Evolutionary conservation across 257 asterid genomes (phyloP).

Genomic region (Solanum medicagineum): DNA sequence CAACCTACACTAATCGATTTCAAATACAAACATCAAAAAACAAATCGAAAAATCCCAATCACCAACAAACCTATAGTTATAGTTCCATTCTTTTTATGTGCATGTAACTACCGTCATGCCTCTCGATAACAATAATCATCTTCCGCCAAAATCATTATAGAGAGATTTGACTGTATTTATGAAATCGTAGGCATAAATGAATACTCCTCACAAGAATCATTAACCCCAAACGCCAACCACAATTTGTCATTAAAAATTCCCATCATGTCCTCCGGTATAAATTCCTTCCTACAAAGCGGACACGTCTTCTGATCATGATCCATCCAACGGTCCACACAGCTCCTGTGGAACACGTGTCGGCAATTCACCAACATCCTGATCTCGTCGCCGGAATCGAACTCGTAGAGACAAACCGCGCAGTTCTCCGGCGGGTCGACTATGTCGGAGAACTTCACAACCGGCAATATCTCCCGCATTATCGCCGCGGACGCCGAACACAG

Average conservation of each 20-base stretch:
- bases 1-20: background rate
- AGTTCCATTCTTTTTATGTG: background rate
- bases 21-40: background rate
- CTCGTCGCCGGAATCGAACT: slow-evolving; percentile 1
- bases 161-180: background rate
- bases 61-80: background rate
- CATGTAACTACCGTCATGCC: background rate
- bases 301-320: slow-evolving; percentile 9
- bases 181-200: background rate
- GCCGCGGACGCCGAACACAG: background rate
- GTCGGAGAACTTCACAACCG: background rate
- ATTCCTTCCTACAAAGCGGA: background rate
- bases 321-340: slow-evolving; percentile 16
- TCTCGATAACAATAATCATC: too few relatives aligned
- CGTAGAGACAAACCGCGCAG: slow-evolving; percentile 10
- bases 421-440: background rate
- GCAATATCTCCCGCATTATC: background rate
- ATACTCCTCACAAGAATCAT: background rate
- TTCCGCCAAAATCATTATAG: background rate
- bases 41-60: background rate
- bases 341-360: slow-evolving; percentile 3
- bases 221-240: background rate
- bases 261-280: background rate
- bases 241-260: background rate
- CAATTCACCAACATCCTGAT: slow-evolving; percentile 6